These are phyloP conservation scores for Kodamaea neixiangensis DNA, from an alignment of 805 yeast species.

Conservation along the genomic window DNA sequence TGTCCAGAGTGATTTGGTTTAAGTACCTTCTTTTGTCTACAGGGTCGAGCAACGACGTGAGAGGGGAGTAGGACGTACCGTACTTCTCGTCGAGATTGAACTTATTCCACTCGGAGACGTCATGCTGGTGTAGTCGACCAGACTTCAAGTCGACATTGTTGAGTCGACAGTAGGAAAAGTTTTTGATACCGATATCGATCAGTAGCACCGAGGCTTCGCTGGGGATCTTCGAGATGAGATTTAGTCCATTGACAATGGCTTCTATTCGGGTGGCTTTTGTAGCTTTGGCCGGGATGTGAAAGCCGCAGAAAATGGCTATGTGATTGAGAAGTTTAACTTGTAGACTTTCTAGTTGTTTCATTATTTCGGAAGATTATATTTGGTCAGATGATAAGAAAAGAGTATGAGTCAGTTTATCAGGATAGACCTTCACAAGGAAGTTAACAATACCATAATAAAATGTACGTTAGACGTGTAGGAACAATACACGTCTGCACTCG, in stretches of 20 bases:
- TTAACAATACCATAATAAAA: no score
- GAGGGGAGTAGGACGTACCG: slow-evolving; percentile 16
- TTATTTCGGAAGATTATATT: no score
- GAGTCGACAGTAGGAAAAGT: slow-evolving; percentile 40
- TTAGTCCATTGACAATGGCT: slow-evolving; percentile 11
- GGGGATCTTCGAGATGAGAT: slow-evolving; percentile 11
- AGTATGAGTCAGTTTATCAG: no score
- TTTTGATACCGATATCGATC: slow-evolving; percentile 44
- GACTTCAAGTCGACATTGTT: slow-evolving; percentile 3
- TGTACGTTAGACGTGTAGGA: no score
- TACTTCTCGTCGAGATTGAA: slow-evolving; percentile 25
- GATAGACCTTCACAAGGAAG: no score
- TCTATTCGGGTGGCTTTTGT: slow-evolving; percentile 19
- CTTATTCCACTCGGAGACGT: slow-evolving; percentile 25
- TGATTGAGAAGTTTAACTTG: slow-evolving; percentile 12
- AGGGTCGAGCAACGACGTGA: slow-evolving; percentile 13
- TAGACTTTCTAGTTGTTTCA: neutral
- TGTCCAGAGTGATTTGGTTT: slow-evolving; percentile 23
- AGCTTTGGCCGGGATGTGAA: slow-evolving; percentile 18
- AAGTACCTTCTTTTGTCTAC: slow-evolving; percentile 32
- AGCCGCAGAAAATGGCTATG: slow-evolving; percentile 25
- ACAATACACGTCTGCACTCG: no score
- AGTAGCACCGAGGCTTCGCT: slow-evolving; percentile 21
- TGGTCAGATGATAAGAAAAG: no score
- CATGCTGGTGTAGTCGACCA: neutral